Base-by-base conservation (phyloP, 2,329 filamentous ascomycete genomes). In the Clathrospora elynae region DNA sequence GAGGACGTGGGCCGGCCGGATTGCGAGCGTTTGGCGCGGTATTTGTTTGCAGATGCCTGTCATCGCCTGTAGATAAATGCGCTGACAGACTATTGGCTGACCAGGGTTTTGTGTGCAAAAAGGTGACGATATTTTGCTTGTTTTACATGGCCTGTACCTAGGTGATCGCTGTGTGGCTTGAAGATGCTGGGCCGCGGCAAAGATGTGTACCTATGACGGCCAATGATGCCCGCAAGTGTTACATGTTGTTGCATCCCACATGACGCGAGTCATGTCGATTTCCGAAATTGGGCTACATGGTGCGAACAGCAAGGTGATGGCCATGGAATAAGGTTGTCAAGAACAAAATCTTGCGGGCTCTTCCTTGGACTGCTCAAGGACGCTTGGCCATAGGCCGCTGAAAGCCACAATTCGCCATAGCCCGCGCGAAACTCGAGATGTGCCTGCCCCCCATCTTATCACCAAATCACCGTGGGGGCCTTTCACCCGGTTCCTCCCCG, bases 391-490 rank as follows among this genome's bases (percentile, higher is more conserved):
- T 28, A 44, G 30, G 43, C 39, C 32, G 39, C 28, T 40, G 37
- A 43, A 36, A 28, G 31, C 34, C 31, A 33, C 34, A 32, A 10
- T 42, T 29, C 16, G 26, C 18, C 31, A 12, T 9, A 18, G 23
- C 26, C 30, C 42, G 28, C 30, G 42, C 46, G 30, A 32, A 10
- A 31, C 16, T 42, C 28, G 32, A 44, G 10, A 38, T 42, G 44
- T 39, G 42, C 46, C 32, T 28, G 42, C 38, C 24, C 11, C 42
- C 35, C 38, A 35, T 40, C 32, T 18, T 51, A 34, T 52, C 49
- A 52, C 46, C 49, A 49, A 51, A 54, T 52, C 45, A 29, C 44
- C 50, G 51, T 51, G 51, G 48, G 51, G 47, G 40, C 33, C 26
- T 22, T 19, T 40, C 35, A 37, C 37, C 39, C 46, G 42, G 34